Evolutionary conservation across 352 stramenopile genomes (phyloP).

Genomic region (Pythium brachiatum): DNA sequence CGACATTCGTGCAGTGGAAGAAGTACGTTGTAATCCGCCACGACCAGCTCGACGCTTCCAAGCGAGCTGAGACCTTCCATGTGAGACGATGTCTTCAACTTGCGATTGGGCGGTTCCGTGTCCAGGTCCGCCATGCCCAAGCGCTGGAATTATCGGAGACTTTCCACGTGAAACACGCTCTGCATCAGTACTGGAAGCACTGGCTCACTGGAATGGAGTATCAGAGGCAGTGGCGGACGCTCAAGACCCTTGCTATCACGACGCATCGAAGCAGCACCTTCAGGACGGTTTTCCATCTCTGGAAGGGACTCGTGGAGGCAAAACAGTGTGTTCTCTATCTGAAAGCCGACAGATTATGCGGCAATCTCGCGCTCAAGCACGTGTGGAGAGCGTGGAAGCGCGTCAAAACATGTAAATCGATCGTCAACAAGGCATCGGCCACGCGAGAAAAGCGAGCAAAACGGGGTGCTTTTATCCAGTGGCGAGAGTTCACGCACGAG

Average conservation of each 20-base stretch:
- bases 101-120: background rate
- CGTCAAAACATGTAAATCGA: background rate
- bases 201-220: background rate
- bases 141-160: constrained; percentile 1
- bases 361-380: background rate
- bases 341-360: background rate
- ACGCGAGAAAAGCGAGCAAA: background rate
- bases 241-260: background rate
- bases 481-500: background rate
- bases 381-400: constrained; percentile 7
- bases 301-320: background rate
- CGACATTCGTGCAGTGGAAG: constrained; percentile 8
- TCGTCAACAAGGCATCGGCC: background rate
- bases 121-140: background rate
- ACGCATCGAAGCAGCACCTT: background rate
- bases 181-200: background rate
- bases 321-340: background rate
- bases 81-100: background rate
- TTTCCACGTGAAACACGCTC: constrained; percentile 3
- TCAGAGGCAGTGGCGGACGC: background rate
- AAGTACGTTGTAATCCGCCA: background rate
- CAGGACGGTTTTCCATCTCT: background rate
- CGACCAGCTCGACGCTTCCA: background rate
- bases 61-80: background rate
- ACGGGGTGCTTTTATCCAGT: background rate